Evolutionary conservation across 108 stramenopile genomes (phyloP).

Genomic region (Schizochytrium sp.): DNA sequence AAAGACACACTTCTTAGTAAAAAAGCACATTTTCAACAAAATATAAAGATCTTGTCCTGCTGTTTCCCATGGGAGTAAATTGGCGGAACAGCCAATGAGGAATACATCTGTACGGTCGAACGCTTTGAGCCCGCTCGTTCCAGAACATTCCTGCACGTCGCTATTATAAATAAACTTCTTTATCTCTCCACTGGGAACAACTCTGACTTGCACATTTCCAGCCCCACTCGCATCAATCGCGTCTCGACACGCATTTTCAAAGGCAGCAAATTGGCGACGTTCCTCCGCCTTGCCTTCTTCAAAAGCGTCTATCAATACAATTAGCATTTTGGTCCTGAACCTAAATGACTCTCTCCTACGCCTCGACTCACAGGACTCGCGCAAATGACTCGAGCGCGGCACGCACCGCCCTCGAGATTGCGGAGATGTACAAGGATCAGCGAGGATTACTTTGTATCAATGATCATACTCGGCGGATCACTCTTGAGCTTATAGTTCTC

Average conservation of each 20-base stretch:
- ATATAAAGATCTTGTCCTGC: background rate
- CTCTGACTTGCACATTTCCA: background rate
- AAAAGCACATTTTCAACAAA: slow-evolving; percentile 35
- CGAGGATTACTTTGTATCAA: too few relatives aligned
- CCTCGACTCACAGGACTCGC: too few relatives aligned
- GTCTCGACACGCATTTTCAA: background rate
- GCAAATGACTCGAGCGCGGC: too few relatives aligned
- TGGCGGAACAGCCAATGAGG: background rate
- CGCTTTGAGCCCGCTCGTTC: slow-evolving; percentile 29
- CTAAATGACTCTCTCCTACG: too few relatives aligned
- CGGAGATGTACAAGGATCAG: too few relatives aligned
- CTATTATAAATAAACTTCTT: background rate
- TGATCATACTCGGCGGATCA: too few relatives aligned
- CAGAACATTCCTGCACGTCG: background rate
- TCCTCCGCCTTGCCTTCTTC: slow-evolving; percentile 35
- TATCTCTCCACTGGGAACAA: background rate
- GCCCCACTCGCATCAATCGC: slow-evolving; percentile 10
- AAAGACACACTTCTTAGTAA: slow-evolving; percentile 50
- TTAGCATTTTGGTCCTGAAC: background rate
- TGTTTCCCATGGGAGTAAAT: slow-evolving; percentile 32
- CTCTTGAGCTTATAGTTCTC: too few relatives aligned
- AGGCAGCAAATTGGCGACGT: background rate
- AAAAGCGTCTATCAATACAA: slow-evolving; percentile 42
- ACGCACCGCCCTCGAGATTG: too few relatives aligned
- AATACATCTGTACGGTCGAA: slow-evolving; percentile 40